phyloP scores from a whole-genome alignment of 306 rosid species.

The Prunus fruticosa region DNA sequence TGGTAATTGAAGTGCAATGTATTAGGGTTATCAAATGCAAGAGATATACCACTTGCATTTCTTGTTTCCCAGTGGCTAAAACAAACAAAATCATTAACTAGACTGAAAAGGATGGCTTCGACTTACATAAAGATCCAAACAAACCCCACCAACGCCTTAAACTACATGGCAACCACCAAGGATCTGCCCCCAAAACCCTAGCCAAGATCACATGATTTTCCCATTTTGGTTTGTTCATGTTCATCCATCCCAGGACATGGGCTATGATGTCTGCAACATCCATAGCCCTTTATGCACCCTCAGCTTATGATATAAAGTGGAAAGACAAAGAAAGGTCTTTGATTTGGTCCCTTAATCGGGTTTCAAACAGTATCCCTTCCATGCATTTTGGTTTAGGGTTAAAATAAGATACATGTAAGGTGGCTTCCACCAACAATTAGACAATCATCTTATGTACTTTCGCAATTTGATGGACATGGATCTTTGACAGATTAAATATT shows the following conservation, averaged over 20 bases:
- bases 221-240: slow-evolving; percentile 41
- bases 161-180: slow-evolving; percentile 19
- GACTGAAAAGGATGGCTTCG: slow-evolving; percentile 37
- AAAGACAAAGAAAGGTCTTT: slow-evolving; percentile 34
- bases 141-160: slow-evolving; percentile 41
- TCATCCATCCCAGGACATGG: slow-evolving; percentile 37
- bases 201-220: slow-evolving; percentile 55
- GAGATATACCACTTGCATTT: not conserved
- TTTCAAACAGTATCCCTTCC: slow-evolving; percentile 25
- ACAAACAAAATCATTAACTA: slow-evolving; percentile 39
- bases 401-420: slow-evolving; percentile 15
- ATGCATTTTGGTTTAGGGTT: slow-evolving; percentile 23
- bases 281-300: slow-evolving; percentile 42
- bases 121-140: slow-evolving; percentile 32
- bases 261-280: slow-evolving; percentile 31
- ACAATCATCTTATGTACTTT: slow-evolving; percentile 55
- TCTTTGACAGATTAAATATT: slow-evolving; percentile 35
- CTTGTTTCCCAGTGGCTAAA: slow-evolving; percentile 15
- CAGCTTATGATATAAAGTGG: slow-evolving; percentile 16
- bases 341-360: slow-evolving; percentile 43
- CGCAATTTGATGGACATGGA: slow-evolving; percentile 34
- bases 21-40: not conserved
- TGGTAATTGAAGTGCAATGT: not conserved
- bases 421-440: slow-evolving; percentile 58
- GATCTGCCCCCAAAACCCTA: slow-evolving; percentile 46